phyloP scores from a whole-genome alignment of 441 rosid species.

The Gossypium davidsonii region DNA sequence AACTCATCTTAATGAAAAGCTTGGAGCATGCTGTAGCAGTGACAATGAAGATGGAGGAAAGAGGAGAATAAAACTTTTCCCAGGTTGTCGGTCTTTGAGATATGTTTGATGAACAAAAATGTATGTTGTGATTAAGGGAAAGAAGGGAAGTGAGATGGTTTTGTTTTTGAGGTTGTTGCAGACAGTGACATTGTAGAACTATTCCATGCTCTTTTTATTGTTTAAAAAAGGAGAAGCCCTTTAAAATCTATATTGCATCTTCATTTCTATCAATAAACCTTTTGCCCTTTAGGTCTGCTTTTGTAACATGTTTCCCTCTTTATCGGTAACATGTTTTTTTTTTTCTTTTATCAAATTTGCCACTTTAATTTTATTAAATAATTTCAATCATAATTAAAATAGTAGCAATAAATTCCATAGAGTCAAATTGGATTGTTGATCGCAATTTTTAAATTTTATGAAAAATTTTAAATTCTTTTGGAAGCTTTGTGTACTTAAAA shows the following conservation, averaged over 20 bases:
- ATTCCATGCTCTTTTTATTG: no score
- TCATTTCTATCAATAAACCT: background rate
- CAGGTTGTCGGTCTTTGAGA: background rate
- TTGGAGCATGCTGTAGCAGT: background rate
- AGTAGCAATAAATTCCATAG: no score
- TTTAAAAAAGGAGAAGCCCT: no score
- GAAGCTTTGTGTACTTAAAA: no score
- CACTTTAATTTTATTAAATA: no score
- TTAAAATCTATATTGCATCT: background rate
- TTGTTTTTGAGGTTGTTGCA: background rate
- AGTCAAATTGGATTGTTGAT: no score
- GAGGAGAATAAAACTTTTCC: background rate
- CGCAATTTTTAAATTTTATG: no score
- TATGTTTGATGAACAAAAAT: background rate
- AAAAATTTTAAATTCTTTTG: no score
- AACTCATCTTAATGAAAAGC: constrained; percentile 42
- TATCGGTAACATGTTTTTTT: no score
- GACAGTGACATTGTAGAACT: background rate
- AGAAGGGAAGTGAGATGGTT: background rate
- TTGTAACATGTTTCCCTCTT: no score
- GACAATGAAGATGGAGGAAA: background rate
- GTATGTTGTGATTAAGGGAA: background rate
- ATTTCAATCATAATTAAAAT: no score
- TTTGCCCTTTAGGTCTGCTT: background rate
- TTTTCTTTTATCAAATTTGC: no score